Evolutionary conservation across 257 asterid genomes (phyloP), one percentile per base, ranked within the genome.

Genomic region (Ehretia macrophylla): DNA sequence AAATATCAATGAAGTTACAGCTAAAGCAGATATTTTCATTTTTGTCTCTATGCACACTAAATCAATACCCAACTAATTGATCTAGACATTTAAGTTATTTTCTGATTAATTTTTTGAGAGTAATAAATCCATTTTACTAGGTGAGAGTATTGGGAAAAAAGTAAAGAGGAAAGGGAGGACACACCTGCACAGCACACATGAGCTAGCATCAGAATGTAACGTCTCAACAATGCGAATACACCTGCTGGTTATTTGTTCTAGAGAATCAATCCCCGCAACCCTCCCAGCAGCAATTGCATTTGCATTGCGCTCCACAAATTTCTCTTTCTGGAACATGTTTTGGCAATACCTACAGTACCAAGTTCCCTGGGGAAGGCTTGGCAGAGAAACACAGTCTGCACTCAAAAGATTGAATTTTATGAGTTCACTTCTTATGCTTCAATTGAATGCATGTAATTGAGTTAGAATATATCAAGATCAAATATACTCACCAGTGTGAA

Each of bases 261-360:
- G 62, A 49, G 95, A 84, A 74, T 93, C 88, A 66, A 64, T 64
- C 19, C 96, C 99, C 39, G 87, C 83, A 54, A 83, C 79, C 72
- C 96, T 72, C 56, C 99, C 99, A 73, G 97, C 97, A 64, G 97
- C 99, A 42, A 81, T 64, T 44, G 97, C 97, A 77, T 93, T 89
- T 27, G 74, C 83, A 61, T 78, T 77, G 20, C 5, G 66, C 75
- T 80, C 87, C 0, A 84, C 87, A 68, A 59, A 75, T 53, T 77
- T 76, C 69, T 80, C 89, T 77, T 62, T 84, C 56, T 69, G 80
- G 37, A 81, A 74, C 85, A 81, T 83, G 65, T 64, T 75, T 65
- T 59, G 70, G 63, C 99, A 93, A 51, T 81, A 74, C 65, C 81
- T 81, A 71, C 96, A 93, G 50, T 71, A 82, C 97, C 97, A 89